Evolutionary conservation across 2,329 filamentous ascomycete species (phyloP), one percentile per base, ranked within the genome.

Genomic region (Harringtonia lauricola): DNA sequence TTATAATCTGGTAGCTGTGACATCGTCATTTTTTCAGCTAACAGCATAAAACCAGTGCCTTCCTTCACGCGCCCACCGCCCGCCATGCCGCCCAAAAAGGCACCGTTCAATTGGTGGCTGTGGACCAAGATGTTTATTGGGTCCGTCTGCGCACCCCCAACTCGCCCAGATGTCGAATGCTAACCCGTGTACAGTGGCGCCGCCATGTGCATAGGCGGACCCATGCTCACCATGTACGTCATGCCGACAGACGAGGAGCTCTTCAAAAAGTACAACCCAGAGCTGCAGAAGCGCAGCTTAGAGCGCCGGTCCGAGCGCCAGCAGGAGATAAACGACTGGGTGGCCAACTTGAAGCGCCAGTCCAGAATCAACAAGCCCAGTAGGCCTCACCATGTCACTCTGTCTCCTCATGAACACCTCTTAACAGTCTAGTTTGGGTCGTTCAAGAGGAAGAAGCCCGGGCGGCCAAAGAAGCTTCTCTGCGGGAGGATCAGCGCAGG

Each of bases 321-420:
- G 57, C 74, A 89, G 62, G 88, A 95, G 47, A 95, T 95, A 55
- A 85, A 95, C 58, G 76, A 88, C 44, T 96, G 95, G 57, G 84
- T 95, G 24, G 74, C 59, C 39, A 79, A 81, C 54, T 64, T 98
- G 59, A 95, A 94, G 71, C 78, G 90, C 55, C 86, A 89, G 61
- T 85, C 86, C 22, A 94, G 89, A 67, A 92, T 83, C 14, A 83
- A 94, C 58, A 95, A 90, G 66, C 86, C 86, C 36, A 94, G 88
- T 94, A 71, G 48, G 82, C 67, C 19, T 40, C 22, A 21, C 15
- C n/a, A 18, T 34, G 9, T 8, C 6, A 12, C 22, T 26, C 21
- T 19, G 31, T 41, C 2, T 36, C 7, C 21, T 29, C 6, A n/a
- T 19, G n/a, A 28, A 3, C 22, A 4, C 18, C 4, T 18, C 6